Base-by-base conservation (phyloP, 805 yeast species). In the Lachancea lanzarotensis region DNA sequence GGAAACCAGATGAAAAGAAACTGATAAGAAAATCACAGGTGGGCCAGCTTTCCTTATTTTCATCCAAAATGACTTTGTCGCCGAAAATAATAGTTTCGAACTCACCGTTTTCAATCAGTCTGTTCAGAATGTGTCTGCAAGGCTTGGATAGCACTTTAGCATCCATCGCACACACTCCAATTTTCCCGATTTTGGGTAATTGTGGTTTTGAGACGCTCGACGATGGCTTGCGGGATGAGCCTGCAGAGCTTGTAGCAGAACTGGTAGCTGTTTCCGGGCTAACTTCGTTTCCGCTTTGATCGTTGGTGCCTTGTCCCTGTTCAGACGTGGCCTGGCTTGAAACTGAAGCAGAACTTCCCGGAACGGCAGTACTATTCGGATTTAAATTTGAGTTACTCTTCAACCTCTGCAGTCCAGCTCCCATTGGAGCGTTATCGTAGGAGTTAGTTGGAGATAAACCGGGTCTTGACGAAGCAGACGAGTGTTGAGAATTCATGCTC, bases 151-250 rank as follows among this genome's bases (percentile, higher is more conserved):
- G 74, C 1, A 90, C 98, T 65, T 93, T 93, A 47, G 90, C 82
- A 65, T 93, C 99, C 97, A 93, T 90, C 10, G 99, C 99, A 68
- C 99, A 93, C 1, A 93, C 96, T 43, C 99, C 99, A 54, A 93
- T 87, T 53, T 87, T 90, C 33, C 98, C 98, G 51, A 90, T 79
- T 52, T 75, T 79, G 3, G 86, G 87, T 42, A 81, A 57, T 50
- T 74, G 73, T 3, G 81, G 52, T 35, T 56, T 58, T 2, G 43
- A 31, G 10, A 44, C 49, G 16, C 53, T 51, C 7, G 58, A 45
- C 1, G 67, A 61, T 2, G 63, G 49, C 35, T 54, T 62, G 34
- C 66, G 51, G 3, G 67, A 61, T 2, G 61, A 52, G 1, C 56
- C 43, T 10, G 53, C 52, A 2, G 65, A 57, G 32, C 53, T 59